Evolutionary conservation across 73 alveolate species (phyloP).

Genomic region (Paraurostyla sp.): DNA sequence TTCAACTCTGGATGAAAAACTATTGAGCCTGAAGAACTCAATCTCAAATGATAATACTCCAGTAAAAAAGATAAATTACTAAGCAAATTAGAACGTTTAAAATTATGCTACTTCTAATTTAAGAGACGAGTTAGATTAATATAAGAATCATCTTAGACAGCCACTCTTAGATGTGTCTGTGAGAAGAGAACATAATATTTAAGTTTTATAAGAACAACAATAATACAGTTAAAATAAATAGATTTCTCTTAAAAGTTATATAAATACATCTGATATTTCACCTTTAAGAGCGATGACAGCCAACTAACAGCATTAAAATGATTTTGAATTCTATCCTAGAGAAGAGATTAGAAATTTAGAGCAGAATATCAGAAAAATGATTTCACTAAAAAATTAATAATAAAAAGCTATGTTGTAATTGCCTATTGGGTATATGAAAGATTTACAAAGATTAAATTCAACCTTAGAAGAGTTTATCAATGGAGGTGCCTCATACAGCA

Average conservation of each 20-base stretch:
- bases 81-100: background rate
- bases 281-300: too few relatives aligned
- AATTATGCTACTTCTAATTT: background rate
- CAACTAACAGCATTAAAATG: background rate
- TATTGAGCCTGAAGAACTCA: background rate
- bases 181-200: background rate
- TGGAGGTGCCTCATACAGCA: background rate
- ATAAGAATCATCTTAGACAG: background rate
- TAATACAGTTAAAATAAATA: too few relatives aligned
- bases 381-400: background rate
- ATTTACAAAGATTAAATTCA: background rate
- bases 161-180: background rate
- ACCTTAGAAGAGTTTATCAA: background rate
- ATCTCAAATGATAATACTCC: conserved; percentile 26
- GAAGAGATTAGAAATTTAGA: background rate
- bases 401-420: background rate
- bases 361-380: background rate
- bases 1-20: background rate
- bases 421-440: conserved; percentile 5
- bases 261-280: background rate
- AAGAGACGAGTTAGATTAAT: background rate
- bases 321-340: background rate
- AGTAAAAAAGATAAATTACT: background rate
- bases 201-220: background rate
- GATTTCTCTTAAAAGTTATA: too few relatives aligned